These are phyloP conservation scores for Tilletia walkeri DNA, from an alignment of 1,284 basidiomycete genomes.

Conservation along the genomic window DNA sequence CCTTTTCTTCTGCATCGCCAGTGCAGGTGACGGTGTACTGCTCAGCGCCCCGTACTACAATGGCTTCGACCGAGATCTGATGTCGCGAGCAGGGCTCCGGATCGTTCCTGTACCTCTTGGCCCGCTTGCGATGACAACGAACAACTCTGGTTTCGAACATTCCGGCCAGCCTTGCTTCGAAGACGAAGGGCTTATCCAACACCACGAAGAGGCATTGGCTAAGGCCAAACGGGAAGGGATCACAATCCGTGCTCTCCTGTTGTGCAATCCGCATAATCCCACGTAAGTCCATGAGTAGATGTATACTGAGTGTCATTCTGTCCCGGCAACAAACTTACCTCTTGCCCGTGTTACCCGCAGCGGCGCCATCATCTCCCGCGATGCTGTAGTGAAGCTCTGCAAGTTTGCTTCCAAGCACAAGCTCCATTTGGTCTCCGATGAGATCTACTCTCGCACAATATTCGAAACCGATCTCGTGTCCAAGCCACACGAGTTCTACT, in stretches of 20 bases:
- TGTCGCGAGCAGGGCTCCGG: not conserved
- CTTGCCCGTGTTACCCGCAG: constrained; percentile 27
- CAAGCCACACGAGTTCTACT: constrained; percentile 30
- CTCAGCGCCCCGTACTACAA: constrained; percentile 42
- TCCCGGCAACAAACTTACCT: not conserved
- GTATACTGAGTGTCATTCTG: not conserved
- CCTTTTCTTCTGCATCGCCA: constrained; percentile 38
- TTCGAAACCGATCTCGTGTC: constrained; percentile 26
- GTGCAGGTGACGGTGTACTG: constrained; percentile 38
- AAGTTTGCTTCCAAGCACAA: constrained; percentile 36
- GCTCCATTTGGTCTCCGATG: constrained; percentile 44
- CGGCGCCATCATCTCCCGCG: constrained; percentile 38
- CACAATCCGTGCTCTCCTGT: constrained; percentile 27
- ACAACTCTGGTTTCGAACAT: constrained; percentile 9
- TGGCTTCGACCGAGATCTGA: constrained; percentile 39
- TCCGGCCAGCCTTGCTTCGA: constrained; percentile 26
- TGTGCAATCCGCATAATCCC: constrained; percentile 50
- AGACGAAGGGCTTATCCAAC: constrained; percentile 23
- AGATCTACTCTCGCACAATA: constrained; percentile 44
- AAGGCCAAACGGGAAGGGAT: constrained; percentile 28
- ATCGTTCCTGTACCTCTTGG: constrained; percentile 29
- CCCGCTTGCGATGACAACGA: constrained; percentile 25
- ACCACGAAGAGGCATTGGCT: constrained; percentile 32
- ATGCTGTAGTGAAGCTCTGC: constrained; percentile 33
- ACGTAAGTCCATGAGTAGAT: constrained; percentile 20